Percentiles rank a stretch among this genome's conserved stretches.
phyloP scores from a whole-genome alignment of 2,329 filamentous ascomycete genomes.

The Myriosclerotinia scirpicola region DNA sequence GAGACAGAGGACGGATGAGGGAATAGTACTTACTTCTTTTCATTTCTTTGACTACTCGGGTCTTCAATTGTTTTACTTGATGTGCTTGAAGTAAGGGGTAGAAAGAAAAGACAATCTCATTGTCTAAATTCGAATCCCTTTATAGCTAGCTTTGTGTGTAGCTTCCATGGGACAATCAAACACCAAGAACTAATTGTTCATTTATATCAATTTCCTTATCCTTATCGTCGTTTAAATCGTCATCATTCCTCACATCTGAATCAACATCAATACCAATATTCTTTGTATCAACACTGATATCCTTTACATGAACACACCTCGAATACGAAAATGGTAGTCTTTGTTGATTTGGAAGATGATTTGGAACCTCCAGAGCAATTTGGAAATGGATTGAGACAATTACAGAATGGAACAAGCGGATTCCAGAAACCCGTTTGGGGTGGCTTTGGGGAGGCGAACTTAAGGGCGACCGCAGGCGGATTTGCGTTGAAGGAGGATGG shows the following conservation, averaged over 20 bases:
- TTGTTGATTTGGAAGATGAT: slow-evolving; percentile 41
- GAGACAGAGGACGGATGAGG: slow-evolving; percentile 10
- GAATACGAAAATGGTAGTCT: slow-evolving; percentile 38
- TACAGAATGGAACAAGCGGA: slow-evolving; percentile 25
- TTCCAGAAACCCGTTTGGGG: slow-evolving; percentile 23
- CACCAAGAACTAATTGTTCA: slow-evolving; percentile 27
- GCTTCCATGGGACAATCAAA: slow-evolving; percentile 35
- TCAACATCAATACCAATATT: not conserved
- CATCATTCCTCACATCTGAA: slow-evolving; percentile 4
- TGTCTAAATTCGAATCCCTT: slow-evolving; percentile 7
- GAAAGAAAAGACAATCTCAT: not conserved
- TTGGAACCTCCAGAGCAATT: slow-evolving; percentile 36
- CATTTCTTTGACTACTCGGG: not conserved
- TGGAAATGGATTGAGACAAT: slow-evolving; percentile 14
- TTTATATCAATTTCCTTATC: slow-evolving; percentile 24
- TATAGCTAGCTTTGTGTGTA: slow-evolving; percentile 23
- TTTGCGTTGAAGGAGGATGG: slow-evolving; percentile 19
- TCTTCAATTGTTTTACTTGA: not conserved
- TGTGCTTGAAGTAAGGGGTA: not conserved
- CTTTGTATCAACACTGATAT: no score
- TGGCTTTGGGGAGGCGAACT: slow-evolving; percentile 20
- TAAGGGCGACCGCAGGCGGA: not conserved
- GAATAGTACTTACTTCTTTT: not conserved
- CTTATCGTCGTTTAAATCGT: slow-evolving; percentile 21
- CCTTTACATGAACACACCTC: slow-evolving; percentile 1